These are phyloP conservation scores for Phytopythium boreale DNA, from an alignment of 352 stramenopile genomes.

Conservation along the genomic window DNA sequence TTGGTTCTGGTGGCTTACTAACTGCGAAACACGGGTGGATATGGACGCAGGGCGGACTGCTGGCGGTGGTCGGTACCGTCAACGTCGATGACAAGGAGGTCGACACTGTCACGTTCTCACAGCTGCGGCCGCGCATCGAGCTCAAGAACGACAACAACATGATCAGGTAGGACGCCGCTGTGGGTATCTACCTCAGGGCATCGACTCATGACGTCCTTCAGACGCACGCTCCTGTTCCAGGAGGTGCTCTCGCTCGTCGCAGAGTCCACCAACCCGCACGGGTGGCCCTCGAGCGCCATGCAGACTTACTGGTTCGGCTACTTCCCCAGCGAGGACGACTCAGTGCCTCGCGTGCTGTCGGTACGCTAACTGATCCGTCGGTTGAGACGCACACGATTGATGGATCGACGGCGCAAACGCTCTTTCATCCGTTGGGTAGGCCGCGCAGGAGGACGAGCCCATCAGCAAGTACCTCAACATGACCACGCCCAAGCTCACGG, in stretches of 20 bases:
- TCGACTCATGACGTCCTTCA: constrained; percentile 4
- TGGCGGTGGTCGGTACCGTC: constrained; percentile 64
- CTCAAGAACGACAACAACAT: constrained; percentile 60
- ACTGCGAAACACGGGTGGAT: neutral
- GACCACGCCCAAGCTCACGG: constrained; percentile 62
- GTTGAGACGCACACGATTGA: neutral
- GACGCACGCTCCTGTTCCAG: constrained; percentile 70
- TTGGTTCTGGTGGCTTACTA: neutral
- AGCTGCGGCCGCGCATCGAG: constrained; percentile 64
- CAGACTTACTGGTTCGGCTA: constrained; percentile 82
- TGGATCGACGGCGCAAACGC: neutral
- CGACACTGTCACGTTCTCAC: constrained; percentile 50
- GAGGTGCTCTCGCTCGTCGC: constrained; percentile 67
- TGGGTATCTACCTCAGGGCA: neutral
- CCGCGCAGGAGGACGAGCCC: constrained; percentile 35
- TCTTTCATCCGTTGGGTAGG: constrained; percentile 8
- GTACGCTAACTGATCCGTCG: neutral
- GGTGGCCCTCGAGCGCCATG: constrained; percentile 54
- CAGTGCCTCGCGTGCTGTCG: constrained; percentile 36
- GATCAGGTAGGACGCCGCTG: constrained; percentile 27
- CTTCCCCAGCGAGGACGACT: constrained; percentile 41
- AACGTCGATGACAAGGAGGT: constrained; percentile 59
- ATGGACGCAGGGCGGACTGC: constrained; percentile 38
- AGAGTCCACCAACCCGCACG: constrained; percentile 54
- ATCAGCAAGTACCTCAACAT: constrained; percentile 65